Conservation (phyloP, 805 yeast genomes). For the Nakazawaea wyomingensis region DNA sequence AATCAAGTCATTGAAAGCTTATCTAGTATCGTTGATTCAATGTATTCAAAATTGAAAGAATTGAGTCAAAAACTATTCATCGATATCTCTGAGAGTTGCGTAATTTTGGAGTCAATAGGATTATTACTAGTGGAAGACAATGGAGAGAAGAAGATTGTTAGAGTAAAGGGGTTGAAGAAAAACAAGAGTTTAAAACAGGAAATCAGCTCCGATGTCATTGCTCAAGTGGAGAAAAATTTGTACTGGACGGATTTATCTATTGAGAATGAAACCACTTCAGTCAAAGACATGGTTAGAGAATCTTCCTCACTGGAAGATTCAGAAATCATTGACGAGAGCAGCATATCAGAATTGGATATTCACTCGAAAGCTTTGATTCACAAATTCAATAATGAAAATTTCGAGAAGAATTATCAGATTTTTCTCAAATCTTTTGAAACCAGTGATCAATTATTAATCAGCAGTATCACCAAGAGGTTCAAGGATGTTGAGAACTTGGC, state of each 20-base stretch:
- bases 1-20: conserved; percentile 20
- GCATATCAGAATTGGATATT: conserved; percentile 11
- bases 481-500: conserved; percentile 89
- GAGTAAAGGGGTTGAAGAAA: conserved; percentile 75
- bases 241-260: conserved; percentile 12
- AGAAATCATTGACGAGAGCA: conserved; percentile 8
- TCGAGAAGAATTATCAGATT: conserved; percentile 13
- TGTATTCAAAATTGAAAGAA: conserved; percentile 34
- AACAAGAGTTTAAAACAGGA: conserved; percentile 19
- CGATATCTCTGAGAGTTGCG: conserved; percentile 45
- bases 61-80: conserved; percentile 31
- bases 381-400: conserved; percentile 5
- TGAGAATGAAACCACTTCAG: conserved; percentile 9
- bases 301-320: background rate
- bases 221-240: conserved; percentile 9
- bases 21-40: conserved; percentile 18
- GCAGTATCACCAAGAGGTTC: conserved; percentile 62
- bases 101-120: conserved; percentile 71
- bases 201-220: conserved; percentile 7
- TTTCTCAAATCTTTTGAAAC: conserved; percentile 29
- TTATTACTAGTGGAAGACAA: conserved; percentile 44
- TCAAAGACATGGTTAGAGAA: conserved; percentile 10
- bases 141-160: conserved; percentile 45
- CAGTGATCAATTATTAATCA: conserved; percentile 23
- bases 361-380: conserved; percentile 11